phyloP scores from a whole-genome alignment of 2,329 filamentous ascomycete species.

The Fusarium sublunatum region DNA sequence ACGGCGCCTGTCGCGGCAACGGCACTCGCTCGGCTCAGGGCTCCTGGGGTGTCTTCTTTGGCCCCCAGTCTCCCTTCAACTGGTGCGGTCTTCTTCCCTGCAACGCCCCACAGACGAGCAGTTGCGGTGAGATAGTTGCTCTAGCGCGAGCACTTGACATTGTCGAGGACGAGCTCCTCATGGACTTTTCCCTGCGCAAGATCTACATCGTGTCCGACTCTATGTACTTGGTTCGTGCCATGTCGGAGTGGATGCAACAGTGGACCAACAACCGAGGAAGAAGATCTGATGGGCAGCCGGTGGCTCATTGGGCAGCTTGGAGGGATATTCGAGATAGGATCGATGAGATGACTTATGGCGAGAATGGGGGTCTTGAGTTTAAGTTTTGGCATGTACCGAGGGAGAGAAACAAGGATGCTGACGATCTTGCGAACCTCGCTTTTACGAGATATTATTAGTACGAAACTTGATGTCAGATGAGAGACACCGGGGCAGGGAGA shows the following conservation, averaged over 20 bases:
- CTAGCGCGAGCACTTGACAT: constrained; percentile 68
- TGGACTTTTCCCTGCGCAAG: not conserved
- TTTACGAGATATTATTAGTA: not conserved
- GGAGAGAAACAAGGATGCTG: not conserved
- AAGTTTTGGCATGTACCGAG: constrained; percentile 6
- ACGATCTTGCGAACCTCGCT: not conserved
- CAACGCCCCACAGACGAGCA: constrained; percentile 72
- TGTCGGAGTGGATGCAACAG: not conserved
- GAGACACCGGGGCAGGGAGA: not conserved
- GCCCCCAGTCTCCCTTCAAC: constrained; percentile 41
- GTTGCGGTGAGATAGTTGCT: constrained; percentile 75
- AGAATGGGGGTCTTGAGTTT: not conserved
- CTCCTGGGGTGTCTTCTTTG: constrained; percentile 44
- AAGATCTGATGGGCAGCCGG: not conserved
- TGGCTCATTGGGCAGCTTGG: not conserved
- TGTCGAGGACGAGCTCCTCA: not conserved
- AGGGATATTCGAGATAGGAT: not conserved
- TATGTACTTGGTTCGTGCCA: not conserved
- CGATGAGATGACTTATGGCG: not conserved
- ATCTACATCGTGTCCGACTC: not conserved
- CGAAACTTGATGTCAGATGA: not conserved
- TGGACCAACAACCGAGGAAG: not conserved
- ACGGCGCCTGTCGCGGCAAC: constrained; percentile 41
- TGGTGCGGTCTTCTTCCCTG: constrained; percentile 66
- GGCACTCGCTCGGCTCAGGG: constrained; percentile 36